Evolutionary conservation across 2,329 filamentous ascomycete genomes (phyloP).

Genomic region (Myriosclerotinia duriaeana): DNA sequence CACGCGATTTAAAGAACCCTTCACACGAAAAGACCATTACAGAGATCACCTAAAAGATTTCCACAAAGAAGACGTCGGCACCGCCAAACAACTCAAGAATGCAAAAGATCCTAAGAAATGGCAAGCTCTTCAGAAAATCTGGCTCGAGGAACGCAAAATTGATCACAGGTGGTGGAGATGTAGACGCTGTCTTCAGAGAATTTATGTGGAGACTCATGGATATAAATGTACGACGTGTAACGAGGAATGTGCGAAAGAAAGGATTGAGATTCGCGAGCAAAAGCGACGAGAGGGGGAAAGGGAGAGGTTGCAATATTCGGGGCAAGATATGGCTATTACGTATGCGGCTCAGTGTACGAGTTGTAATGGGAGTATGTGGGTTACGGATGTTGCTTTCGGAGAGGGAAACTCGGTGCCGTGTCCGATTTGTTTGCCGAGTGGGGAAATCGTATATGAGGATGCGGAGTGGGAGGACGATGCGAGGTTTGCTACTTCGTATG

Average conservation of each 20-base stretch:
- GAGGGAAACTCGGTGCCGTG: slow-evolving; percentile 1
- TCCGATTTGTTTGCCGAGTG: slow-evolving; percentile 14
- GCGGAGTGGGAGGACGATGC: background rate
- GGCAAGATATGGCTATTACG: background rate
- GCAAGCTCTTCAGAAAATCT: slow-evolving; percentile 29
- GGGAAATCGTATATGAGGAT: background rate
- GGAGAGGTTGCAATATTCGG: background rate
- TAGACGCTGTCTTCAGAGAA: slow-evolving; percentile 33
- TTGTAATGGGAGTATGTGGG: slow-evolving; percentile 3
- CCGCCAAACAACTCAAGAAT: slow-evolving; percentile 28
- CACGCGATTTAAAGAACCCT: slow-evolving; percentile 40
- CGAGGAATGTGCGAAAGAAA: slow-evolving; percentile 30
- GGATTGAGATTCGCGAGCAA: slow-evolving; percentile 15
- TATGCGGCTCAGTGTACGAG: background rate
- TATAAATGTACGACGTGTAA: slow-evolving; percentile 35
- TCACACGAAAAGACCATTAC: slow-evolving; percentile 50
- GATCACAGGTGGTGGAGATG: slow-evolving; percentile 35
- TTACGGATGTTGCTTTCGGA: background rate
- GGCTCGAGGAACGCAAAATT: slow-evolving; percentile 33
- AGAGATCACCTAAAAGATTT: slow-evolving; percentile 50
- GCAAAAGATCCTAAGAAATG: slow-evolving; percentile 22
- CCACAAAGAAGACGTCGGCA: slow-evolving; percentile 45
- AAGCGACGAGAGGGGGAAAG: background rate
- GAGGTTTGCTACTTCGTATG: background rate
- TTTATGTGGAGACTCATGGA: slow-evolving; percentile 26